phyloP scores from a whole-genome alignment of 2,329 filamentous ascomycete genomes.

The Trichophyton equinum region DNA sequence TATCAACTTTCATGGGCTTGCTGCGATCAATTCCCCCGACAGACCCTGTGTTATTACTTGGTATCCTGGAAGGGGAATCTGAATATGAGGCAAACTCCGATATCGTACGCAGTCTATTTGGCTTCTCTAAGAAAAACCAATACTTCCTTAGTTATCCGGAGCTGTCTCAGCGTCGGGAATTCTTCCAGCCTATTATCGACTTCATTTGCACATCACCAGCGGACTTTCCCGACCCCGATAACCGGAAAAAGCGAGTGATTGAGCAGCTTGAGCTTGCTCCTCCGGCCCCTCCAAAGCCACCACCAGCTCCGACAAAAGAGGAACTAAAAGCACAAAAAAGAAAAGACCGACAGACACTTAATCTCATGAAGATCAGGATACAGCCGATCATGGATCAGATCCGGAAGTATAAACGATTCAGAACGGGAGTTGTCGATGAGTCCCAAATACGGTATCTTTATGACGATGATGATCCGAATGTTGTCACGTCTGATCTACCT shows the following conservation, averaged over 20 bases:
- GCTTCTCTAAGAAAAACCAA: constrained; percentile 67
- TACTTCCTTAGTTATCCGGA: constrained; percentile 57
- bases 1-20: constrained; percentile 73
- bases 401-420: constrained; percentile 75
- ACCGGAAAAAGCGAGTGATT: constrained; percentile 74
- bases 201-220: constrained; percentile 67
- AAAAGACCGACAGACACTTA: constrained; percentile 70
- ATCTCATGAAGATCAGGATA: constrained; percentile 74
- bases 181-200: constrained; percentile 61
- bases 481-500: constrained; percentile 48
- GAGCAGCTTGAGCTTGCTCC: constrained; percentile 66
- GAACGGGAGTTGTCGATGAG: constrained; percentile 64
- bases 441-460: constrained; percentile 66
- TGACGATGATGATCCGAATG: constrained; percentile 64
- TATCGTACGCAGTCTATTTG: constrained; percentile 65
- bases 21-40: constrained; percentile 74
- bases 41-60: constrained; percentile 77
- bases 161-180: constrained; percentile 54
- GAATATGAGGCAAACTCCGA: constrained; percentile 39
- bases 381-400: constrained; percentile 97
- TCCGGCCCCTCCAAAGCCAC: constrained; percentile 52
- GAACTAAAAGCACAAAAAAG: constrained; percentile 71
- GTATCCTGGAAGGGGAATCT: constrained; percentile 59
- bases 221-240: constrained; percentile 76
- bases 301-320: constrained; percentile 55